phyloP scores from a whole-genome alignment of 2,329 filamentous ascomycete species.

The Cercospora sp. region DNA sequence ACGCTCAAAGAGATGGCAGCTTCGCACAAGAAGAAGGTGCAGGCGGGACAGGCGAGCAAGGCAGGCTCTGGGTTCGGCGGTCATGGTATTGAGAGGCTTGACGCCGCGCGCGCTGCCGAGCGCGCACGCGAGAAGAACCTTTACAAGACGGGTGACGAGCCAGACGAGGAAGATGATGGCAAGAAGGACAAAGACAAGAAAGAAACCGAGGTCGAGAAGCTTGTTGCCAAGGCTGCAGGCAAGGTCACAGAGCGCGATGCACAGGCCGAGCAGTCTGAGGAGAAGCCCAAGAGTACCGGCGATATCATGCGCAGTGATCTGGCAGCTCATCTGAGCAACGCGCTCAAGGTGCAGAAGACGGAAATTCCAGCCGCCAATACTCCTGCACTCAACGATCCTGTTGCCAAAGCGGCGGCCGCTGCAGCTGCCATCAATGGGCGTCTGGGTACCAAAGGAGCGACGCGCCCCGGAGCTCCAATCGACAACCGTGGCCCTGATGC shows the following conservation, averaged over 20 bases:
- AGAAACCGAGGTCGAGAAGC: conserved; percentile 51
- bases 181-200: conserved; percentile 56
- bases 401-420: conserved; percentile 69
- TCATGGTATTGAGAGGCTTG: conserved; percentile 87
- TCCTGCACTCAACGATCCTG: conserved; percentile 29
- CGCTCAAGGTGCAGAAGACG: conserved; percentile 72
- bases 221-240: conserved; percentile 64
- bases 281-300: conserved; percentile 6
- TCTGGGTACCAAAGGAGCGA: conserved; percentile 79
- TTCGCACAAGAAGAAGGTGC: conserved; percentile 84
- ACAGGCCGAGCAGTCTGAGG: conserved; percentile 20
- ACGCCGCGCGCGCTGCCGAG: conserved; percentile 85
- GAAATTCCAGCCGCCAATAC: conserved; percentile 54
- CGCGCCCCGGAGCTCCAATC: conserved; percentile 88
- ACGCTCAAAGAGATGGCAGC: conserved; percentile 61
- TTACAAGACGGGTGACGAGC: conserved; percentile 82
- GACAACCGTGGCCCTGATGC: conserved; percentile 98
- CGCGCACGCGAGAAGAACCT: conserved; percentile 83
- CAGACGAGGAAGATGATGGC: conserved; percentile 76
- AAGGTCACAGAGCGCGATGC: conserved; percentile 33
- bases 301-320: conserved; percentile 30
- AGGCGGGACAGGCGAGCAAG: conserved; percentile 86
- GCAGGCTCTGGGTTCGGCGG: conserved; percentile 84
- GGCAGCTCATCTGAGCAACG: conserved; percentile 58
- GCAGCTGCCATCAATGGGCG: conserved; percentile 89